Evolutionary conservation across 148 eudicot species (phyloP).

Genomic region (Rhododendron mucronatum): DNA sequence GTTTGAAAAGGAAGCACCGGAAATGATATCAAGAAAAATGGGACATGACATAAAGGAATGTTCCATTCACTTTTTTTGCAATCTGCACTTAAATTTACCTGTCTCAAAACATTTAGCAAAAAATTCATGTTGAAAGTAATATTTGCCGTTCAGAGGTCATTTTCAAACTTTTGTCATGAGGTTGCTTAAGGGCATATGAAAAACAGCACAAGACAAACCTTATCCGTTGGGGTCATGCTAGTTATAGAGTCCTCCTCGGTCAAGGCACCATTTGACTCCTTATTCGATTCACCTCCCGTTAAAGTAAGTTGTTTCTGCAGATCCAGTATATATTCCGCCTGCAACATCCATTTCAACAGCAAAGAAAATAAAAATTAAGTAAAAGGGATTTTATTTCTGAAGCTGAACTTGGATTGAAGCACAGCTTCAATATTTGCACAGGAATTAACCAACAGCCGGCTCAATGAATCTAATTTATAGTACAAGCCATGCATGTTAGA

Average conservation of each 20-base stretch:
- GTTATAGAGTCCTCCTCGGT: slow-evolving; percentile 51
- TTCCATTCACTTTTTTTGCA: not conserved
- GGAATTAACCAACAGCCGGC: not conserved
- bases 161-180: not conserved
- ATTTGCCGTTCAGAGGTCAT: not conserved
- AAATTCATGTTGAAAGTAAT: not conserved
- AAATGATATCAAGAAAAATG: not conserved
- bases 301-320: slow-evolving; percentile 88
- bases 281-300: slow-evolving; percentile 51
- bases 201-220: slow-evolving; percentile 42
- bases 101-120: not conserved
- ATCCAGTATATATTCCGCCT: slow-evolving; percentile 92
- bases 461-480: not conserved
- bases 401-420: not conserved
- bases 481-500: not conserved
- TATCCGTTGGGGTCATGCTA: slow-evolving; percentile 60
- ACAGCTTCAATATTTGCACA: not conserved
- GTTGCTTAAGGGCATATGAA: not conserved
- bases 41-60: not conserved
- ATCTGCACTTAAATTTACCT: not conserved
- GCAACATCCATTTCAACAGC: slow-evolving; percentile 19
- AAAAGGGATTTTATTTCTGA: not conserved
- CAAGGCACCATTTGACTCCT: slow-evolving; percentile 46
- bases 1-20: not conserved
- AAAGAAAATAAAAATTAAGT: not conserved